phyloP scores from a whole-genome alignment of 257 asterid species.

The Verbena officinalis region DNA sequence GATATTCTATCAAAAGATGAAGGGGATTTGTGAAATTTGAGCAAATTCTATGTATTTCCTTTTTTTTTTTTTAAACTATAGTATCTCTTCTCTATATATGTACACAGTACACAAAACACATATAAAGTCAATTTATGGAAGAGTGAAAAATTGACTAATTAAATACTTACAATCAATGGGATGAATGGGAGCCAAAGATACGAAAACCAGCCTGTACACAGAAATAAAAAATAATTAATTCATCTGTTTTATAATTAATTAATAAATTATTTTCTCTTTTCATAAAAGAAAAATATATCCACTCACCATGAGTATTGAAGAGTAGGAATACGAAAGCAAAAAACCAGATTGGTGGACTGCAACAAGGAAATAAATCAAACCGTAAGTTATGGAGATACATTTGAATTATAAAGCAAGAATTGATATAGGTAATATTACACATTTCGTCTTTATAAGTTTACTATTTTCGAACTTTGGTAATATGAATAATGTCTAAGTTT shows the following conservation, averaged over 20 bases:
- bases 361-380: background rate
- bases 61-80: no score
- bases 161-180: slow-evolving; percentile 72
- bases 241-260: no score
- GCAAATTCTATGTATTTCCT: no score
- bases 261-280: no score
- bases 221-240: background rate
- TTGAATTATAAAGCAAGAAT: no score
- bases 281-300: background rate
- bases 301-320: slow-evolving; percentile 89
- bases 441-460: no score
- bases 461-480: no score
- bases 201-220: slow-evolving; percentile 79
- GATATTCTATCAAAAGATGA: no score
- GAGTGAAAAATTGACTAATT: slow-evolving; percentile 1
- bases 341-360: slow-evolving; percentile 89
- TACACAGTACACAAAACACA: background rate
- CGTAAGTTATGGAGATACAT: background rate
- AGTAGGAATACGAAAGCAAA: slow-evolving; percentile 83
- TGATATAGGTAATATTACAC: no score
- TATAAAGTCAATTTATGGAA: slow-evolving; percentile 7
- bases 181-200: slow-evolving; percentile 88
- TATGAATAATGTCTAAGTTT: no score
- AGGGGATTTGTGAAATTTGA: no score
- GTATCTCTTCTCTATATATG: no score